phyloP scores from a whole-genome alignment of 1,284 basidiomycete genomes.

The Rhizoctonia solani region DNA sequence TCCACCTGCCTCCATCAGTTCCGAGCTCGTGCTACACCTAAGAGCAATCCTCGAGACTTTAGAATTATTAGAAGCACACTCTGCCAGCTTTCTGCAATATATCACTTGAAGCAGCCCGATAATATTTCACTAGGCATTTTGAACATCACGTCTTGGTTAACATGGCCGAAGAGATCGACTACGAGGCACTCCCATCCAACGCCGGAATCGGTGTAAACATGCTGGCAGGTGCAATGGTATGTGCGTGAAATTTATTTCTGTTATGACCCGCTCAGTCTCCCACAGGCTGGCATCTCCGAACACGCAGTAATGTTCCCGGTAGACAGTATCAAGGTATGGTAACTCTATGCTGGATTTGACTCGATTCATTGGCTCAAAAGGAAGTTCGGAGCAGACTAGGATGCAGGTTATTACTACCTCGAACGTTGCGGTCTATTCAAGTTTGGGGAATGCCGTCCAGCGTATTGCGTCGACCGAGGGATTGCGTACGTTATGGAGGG shows the following conservation, averaged over 20 bases:
- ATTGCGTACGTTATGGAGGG: slow-evolving; percentile 88
- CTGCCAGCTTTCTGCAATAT: too few species aligned
- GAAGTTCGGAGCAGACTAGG: slow-evolving; percentile 71
- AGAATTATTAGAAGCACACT: not conserved
- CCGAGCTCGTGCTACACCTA: not conserved
- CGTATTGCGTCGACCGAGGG: slow-evolving; percentile 95
- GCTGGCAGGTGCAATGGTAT: slow-evolving; percentile 92
- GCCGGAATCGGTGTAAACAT: slow-evolving; percentile 86
- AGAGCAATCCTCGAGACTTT: not conserved
- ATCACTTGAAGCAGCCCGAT: too few species aligned
- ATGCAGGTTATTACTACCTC: slow-evolving; percentile 96
- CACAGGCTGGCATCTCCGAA: slow-evolving; percentile 95
- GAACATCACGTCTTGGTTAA: not conserved
- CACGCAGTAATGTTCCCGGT: slow-evolving; percentile 99
- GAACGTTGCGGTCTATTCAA: slow-evolving; percentile 83
- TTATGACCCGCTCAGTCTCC: slow-evolving; percentile 22
- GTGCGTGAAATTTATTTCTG: slow-evolving; percentile 45
- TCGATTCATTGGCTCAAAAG: not conserved
- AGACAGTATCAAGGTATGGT: slow-evolving; percentile 93
- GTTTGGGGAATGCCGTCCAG: slow-evolving; percentile 84
- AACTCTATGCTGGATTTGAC: not conserved
- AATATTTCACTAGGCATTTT: not conserved
- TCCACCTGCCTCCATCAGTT: not conserved
- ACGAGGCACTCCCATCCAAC: slow-evolving; percentile 76
- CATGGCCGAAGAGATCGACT: slow-evolving; percentile 62